These are phyloP conservation scores for Fraxinus sp. DNA, from an alignment of 305 asterid species.

Conservation along the genomic window DNA sequence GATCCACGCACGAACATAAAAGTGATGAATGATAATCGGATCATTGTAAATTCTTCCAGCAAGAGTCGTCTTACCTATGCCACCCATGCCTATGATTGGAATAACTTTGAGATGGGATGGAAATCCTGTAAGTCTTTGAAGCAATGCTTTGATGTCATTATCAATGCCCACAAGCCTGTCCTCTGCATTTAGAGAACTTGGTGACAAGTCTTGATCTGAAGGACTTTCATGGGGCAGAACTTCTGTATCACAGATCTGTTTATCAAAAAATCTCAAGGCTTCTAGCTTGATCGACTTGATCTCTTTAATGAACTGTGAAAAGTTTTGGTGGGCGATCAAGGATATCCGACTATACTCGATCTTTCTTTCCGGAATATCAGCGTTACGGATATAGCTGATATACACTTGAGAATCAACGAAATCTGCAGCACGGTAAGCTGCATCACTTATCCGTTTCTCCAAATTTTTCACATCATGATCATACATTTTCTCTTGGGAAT, in stretches of 20 bases:
- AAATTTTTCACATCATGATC: not conserved
- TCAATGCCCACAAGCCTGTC: conserved; percentile 22
- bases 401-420: conserved; percentile 2
- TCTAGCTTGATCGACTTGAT: not conserved
- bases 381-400: not conserved
- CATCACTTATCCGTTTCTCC: conserved; percentile 16
- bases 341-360: not conserved
- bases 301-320: not conserved
- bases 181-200: not conserved
- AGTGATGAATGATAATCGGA: conserved; percentile 11
- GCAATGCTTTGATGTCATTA: conserved; percentile 3
- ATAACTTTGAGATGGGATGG: conserved; percentile 14
- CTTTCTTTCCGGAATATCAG: not conserved
- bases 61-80: conserved; percentile 24
- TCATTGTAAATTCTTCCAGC: conserved; percentile 9
- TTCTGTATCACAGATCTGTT: not conserved
- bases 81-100: conserved; percentile 23
- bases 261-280: not conserved
- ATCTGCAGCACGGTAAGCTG: not conserved
- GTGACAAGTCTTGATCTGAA: not conserved
- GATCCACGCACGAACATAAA: conserved; percentile 20
- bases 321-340: not conserved
- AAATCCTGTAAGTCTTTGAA: conserved; percentile 7
- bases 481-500: conserved; percentile 6
- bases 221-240: not conserved